phyloP scores from a whole-genome alignment of 2,329 filamentous ascomycete genomes.

The Colletotrichum echinochloae region DNA sequence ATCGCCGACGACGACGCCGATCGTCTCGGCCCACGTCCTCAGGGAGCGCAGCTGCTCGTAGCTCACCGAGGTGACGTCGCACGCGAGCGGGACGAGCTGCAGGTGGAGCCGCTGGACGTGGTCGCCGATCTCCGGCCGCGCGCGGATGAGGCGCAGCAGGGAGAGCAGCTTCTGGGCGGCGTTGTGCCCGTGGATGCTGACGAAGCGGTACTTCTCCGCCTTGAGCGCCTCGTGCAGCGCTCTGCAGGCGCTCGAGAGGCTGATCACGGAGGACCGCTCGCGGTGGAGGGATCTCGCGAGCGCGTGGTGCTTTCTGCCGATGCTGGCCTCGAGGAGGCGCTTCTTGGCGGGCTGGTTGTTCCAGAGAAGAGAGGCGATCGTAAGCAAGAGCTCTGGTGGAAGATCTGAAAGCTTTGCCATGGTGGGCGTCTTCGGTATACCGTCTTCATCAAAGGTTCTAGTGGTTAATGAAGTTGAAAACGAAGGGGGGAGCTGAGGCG shows the following conservation, averaged over 20 bases:
- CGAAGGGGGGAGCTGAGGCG: too few species aligned
- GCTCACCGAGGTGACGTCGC: not conserved
- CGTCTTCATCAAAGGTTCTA: too few species aligned
- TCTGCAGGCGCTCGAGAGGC: not conserved
- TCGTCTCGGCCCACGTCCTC: not conserved
- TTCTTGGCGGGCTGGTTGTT: not conserved
- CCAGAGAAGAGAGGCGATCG: not conserved
- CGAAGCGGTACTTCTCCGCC: not conserved
- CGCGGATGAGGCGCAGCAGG: not conserved
- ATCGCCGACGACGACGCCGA: not conserved
- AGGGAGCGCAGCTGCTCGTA: not conserved
- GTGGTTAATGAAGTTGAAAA: not conserved
- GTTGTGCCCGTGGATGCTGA: not conserved
- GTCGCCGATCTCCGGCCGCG: not conserved
- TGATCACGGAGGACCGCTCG: not conserved
- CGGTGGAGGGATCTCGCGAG: not conserved
- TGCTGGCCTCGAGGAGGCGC: not conserved
- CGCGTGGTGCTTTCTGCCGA: not conserved
- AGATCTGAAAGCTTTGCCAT: conserved; percentile 1
- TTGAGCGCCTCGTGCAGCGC: not conserved
- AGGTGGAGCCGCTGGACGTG: not conserved
- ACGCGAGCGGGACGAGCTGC: not conserved
- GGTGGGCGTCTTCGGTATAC: not conserved
- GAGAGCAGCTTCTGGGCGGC: not conserved
- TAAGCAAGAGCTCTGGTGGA: not conserved